A percentile compares a stretch with the other conserved stretches of the same genome.
Evolutionary conservation across 2,329 filamentous ascomycete genomes (phyloP).

Genomic region (Pseudopyricularia javanii): DNA sequence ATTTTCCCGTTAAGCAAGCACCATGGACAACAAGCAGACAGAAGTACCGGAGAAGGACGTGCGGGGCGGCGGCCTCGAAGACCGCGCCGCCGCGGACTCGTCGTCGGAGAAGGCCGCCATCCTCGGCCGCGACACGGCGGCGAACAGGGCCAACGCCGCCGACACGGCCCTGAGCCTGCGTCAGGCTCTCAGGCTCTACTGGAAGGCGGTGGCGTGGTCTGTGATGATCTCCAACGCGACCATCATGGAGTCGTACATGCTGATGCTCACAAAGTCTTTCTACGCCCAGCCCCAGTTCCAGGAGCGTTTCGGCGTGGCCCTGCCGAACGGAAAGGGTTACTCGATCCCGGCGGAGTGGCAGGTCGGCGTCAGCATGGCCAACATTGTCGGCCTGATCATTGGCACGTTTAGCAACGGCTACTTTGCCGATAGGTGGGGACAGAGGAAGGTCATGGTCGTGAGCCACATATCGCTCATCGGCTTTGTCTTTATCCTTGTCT

Average conservation of each 20-base stretch:
- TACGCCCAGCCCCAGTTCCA: slow-evolving; percentile 21
- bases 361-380: slow-evolving; percentile 23
- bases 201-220: slow-evolving; percentile 16
- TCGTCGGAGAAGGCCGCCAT: not conserved
- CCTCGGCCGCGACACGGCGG: not conserved
- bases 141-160: not conserved
- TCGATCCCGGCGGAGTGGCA: slow-evolving; percentile 34
- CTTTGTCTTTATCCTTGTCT: slow-evolving; percentile 52
- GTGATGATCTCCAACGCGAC: slow-evolving; percentile 16
- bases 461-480: slow-evolving; percentile 22
- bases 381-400: slow-evolving; percentile 31
- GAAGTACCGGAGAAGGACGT: not conserved
- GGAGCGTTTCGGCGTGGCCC: slow-evolving; percentile 16
- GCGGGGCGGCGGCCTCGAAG: not conserved
- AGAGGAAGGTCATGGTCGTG: slow-evolving; percentile 27
- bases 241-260: slow-evolving; percentile 20
- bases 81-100: not conserved
- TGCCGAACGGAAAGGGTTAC: slow-evolving; percentile 8
- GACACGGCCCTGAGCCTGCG: not conserved
- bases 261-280: slow-evolving; percentile 24
- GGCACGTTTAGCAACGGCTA: slow-evolving; percentile 35
- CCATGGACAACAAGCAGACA: not conserved
- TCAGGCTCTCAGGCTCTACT: slow-evolving; percentile 9
- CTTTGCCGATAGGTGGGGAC: slow-evolving; percentile 28
- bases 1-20: not conserved